Base-by-base conservation (phyloP, 2,329 filamentous ascomycete genomes). In the Sporothrix luriei region DNA sequence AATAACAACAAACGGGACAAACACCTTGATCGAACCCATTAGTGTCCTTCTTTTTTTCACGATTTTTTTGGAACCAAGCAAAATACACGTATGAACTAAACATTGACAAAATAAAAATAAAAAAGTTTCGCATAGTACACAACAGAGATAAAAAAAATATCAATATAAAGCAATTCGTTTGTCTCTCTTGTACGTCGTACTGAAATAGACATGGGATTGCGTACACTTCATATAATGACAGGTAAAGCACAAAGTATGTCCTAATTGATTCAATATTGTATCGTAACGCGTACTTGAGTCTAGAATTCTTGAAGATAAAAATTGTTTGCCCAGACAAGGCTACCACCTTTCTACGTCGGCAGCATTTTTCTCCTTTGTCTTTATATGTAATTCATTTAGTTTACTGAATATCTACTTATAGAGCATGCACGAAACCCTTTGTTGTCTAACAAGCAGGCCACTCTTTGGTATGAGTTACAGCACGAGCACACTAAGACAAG, bases 361-460 rank as follows among this genome's bases (percentile, higher is more conserved):
- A 49, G 48, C 16, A 26, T n/a, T 57, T 21, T 21, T n/a, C 24
- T 29, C n/a, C n/a, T n/a, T 26, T 40, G 19, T 40, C 33, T 29
- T 24, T 33, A 21, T 4, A n/a, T 21, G 33, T 13, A 33, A n/a
- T 38, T 57, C 49, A 48, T 14, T 52, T 4, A 11, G 13, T 26
- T 49, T 16, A 49, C n/a, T n/a, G 16, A 13, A 49, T 4, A 49
- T 3, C 14, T 16, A 3, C 16, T n/a, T 19, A 5, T 40, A 16
- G n/a, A 16, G 19, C 21, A 40, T 59, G 55, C 55, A 59, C 16
- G 24, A 24, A 16, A 3, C 54, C 51, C 16, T 19, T 38, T 57
- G 26, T 57, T 14, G 16, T 7, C 55, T 19, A 59, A 40, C 55
- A 59, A 59, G 55, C 55, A 59, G 55, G 55, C 33, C 55, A 40